Evolutionary conservation across 805 yeast species (phyloP).

Genomic region (Candida namnaoensis): DNA sequence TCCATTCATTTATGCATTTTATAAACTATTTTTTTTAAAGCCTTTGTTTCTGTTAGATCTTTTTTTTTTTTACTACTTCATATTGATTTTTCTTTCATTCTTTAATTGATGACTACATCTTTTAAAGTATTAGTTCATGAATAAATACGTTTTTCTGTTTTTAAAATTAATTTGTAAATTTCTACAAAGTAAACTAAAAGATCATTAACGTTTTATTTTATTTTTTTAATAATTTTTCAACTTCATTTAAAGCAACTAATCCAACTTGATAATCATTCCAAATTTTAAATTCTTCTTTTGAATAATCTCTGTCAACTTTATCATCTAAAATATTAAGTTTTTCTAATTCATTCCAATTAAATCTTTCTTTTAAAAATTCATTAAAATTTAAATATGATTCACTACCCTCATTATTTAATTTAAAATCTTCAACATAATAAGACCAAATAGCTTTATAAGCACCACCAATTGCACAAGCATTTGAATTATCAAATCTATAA

Average conservation of each 20-base stretch:
- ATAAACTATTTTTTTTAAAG: neutral
- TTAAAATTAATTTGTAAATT: no score
- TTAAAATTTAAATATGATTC: slow-evolving; percentile 23
- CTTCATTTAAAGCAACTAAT: slow-evolving; percentile 20
- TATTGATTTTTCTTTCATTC: no score
- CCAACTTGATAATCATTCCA: slow-evolving; percentile 22
- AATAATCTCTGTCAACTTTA: neutral
- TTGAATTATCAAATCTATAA: slow-evolving; percentile 65
- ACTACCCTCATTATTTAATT: slow-evolving; percentile 6
- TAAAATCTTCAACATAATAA: slow-evolving; percentile 20
- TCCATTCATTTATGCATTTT: neutral
- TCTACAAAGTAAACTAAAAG: no score
- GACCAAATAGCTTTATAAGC: slow-evolving; percentile 84
- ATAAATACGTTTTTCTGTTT: no score
- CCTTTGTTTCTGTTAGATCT: no score
- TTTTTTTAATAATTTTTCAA: slow-evolving; percentile 15
- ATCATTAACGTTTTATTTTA: no score
- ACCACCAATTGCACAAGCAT: slow-evolving; percentile 91
- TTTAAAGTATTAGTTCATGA: no score
- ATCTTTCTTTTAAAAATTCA: slow-evolving; percentile 35
- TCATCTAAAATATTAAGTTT: neutral
- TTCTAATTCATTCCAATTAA: slow-evolving; percentile 31
- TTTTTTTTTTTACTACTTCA: no score
- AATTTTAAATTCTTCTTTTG: slow-evolving; percentile 11
- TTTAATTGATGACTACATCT: no score